These are phyloP conservation scores for Hygrophoropsis aurantiaca DNA, from an alignment of 768 basidiomycete genomes.

Conservation along the genomic window DNA sequence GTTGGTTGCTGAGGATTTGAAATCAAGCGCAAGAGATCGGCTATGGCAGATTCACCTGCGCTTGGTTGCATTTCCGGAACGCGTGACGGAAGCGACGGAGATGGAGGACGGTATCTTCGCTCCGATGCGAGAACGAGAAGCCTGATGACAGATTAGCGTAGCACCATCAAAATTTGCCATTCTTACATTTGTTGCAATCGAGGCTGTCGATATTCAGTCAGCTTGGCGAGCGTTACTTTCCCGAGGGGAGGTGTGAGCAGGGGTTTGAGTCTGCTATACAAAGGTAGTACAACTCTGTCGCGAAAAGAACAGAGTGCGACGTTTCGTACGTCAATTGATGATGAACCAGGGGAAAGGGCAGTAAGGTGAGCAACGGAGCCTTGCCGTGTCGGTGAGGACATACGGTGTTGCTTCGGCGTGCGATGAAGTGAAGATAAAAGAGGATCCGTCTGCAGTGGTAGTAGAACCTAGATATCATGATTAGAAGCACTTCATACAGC, in stretches of 20 bases:
- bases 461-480: slow-evolving; percentile 41
- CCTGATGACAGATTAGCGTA: slow-evolving; percentile 47
- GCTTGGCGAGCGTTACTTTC: slow-evolving; percentile 58
- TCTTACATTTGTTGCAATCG: slow-evolving; percentile 80
- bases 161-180: no score
- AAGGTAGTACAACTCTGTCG: slow-evolving; percentile 73
- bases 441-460: slow-evolving; percentile 62
- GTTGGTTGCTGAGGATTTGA: slow-evolving; percentile 51
- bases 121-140: slow-evolving; percentile 75
- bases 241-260: slow-evolving; percentile 53
- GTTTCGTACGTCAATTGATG: slow-evolving; percentile 76
- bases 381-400: slow-evolving; percentile 53
- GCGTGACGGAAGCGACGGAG: slow-evolving; percentile 60
- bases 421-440: slow-evolving; percentile 70
- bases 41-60: slow-evolving; percentile 65
- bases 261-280: slow-evolving; percentile 53
- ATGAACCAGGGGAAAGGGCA: slow-evolving; percentile 24
- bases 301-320: slow-evolving; percentile 80
- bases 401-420: slow-evolving; percentile 53
- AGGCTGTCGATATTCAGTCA: slow-evolving; percentile 58
- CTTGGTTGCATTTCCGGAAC: slow-evolving; percentile 52
- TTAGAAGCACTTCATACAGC: slow-evolving; percentile 32
- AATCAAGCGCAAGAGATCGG: slow-evolving; percentile 62
- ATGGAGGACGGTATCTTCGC: slow-evolving; percentile 51
- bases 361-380: slow-evolving; percentile 38